phyloP scores from a whole-genome alignment of 2,329 filamentous ascomycete species.

The Phialocephala sp. region DNA sequence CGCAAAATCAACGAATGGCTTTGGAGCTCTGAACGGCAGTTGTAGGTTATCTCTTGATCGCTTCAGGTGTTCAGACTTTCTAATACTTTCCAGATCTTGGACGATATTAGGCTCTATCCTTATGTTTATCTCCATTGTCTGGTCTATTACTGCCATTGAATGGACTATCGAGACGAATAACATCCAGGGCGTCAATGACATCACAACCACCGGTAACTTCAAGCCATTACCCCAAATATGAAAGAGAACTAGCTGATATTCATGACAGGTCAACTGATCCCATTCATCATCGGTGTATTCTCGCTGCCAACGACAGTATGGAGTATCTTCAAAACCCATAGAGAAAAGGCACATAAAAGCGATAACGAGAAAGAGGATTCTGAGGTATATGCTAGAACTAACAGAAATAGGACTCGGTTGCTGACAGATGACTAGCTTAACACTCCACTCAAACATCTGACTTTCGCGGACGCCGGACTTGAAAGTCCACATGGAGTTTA shows the following conservation, averaged over 20 bases:
- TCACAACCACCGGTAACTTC: not conserved
- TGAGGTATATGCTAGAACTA: not conserved
- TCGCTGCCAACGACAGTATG: not conserved
- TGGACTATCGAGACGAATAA: not conserved
- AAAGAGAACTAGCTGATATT: not conserved
- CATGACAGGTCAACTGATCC: not conserved
- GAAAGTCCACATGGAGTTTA: not conserved
- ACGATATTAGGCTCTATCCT: not conserved
- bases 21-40: not conserved
- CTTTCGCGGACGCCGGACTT: not conserved
- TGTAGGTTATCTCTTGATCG: not conserved
- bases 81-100: not conserved
- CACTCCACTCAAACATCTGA: not conserved
- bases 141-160: not conserved
- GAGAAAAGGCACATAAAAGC: not conserved
- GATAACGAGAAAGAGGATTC: not conserved
- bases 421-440: not conserved
- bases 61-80: not conserved
- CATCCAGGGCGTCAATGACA: conserved; percentile 3
- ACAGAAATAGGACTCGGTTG: not conserved
- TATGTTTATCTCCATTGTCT: not conserved
- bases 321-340: not conserved
- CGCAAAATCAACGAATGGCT: not conserved
- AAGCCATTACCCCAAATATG: not conserved
- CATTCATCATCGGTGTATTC: conserved; percentile 1